Evolutionary conservation across 2,329 filamentous ascomycete genomes (phyloP), one percentile per base, ranked within the genome.

Genomic region (Pseudopyricularia cyperi): DNA sequence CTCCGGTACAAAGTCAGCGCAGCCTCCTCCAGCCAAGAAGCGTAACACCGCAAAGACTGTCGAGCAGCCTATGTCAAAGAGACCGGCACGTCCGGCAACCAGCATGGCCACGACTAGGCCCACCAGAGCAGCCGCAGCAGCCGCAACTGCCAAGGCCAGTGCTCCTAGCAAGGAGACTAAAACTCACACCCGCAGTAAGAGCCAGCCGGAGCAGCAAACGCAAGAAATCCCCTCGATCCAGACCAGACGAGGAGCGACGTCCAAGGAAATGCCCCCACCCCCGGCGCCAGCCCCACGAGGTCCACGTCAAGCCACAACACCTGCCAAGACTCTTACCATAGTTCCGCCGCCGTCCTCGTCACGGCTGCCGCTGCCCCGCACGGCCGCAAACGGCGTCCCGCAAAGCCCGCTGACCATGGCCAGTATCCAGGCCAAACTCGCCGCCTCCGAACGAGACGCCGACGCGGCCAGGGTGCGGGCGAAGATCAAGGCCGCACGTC

Each of bases 391-490:
- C 63, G 1, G 65, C 69, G 5, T 52, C 30, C 72, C 75, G 48
- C 77, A 80, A 56, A 79, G 73, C 28, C 79, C 79, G 0, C 63
- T 82, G 3, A 80, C 75, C 19, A 80, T 82, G 73, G 76, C 77
- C 8, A 73, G 69, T 33, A 83, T 83, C 55, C 75, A 77, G 0
- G 78, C 79, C 28, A 83, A 83, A 63, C 69, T 83, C 0, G 80
- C 79, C 1, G 80, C 80, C 2, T 78, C 79, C 0, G 80, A 83
- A 56, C 71, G 77, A 17, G 79, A 83, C 51, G 80, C 80, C 4
- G 79, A 83, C 56, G 80, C 80, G 1, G 79, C 79, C 1, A 71
- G 80, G 24, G 78, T 83, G 0, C 68, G 79, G 3, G 80, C 80
- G 3, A 83, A 83, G 61, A 70, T 83, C 30, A 75, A 72, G 58